Conservation (phyloP, 345 rosid species). For the Gynandropsis gynandra region DNA sequence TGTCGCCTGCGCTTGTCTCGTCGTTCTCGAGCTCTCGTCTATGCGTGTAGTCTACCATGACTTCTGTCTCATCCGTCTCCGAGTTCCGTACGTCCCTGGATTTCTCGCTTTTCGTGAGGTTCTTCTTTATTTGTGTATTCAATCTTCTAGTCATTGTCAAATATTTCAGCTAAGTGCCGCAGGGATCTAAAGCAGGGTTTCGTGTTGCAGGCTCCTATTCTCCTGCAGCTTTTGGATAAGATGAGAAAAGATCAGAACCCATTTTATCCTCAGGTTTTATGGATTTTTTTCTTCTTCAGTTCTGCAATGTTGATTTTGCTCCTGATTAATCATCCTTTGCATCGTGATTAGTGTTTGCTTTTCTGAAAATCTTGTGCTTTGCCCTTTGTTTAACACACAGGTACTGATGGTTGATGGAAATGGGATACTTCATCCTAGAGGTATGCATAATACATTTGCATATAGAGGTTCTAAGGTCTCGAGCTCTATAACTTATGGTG, state of each 20-base stretch:
- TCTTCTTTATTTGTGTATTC: background rate
- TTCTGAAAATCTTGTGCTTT: slow-evolving; percentile 19
- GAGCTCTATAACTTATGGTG: slow-evolving; percentile 13
- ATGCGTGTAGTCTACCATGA: slow-evolving; percentile 48
- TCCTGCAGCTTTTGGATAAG: slow-evolving; percentile 51
- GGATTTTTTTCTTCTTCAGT: background rate
- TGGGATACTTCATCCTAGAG: slow-evolving; percentile 93
- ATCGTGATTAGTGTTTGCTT: background rate
- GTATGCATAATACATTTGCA: slow-evolving; percentile 29
- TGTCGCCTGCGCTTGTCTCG: slow-evolving; percentile 64
- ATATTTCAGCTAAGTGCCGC: slow-evolving; percentile 11
- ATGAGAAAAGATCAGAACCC: slow-evolving; percentile 43
- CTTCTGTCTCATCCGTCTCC: slow-evolving; percentile 35
- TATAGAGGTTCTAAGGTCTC: background rate
- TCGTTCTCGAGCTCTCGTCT: slow-evolving; percentile 52
- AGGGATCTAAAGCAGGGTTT: slow-evolving; percentile 2
- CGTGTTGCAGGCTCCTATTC: slow-evolving; percentile 59
- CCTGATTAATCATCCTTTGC: slow-evolving; percentile 5
- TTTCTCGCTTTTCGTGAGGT: slow-evolving; percentile 96
- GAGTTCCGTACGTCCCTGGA: slow-evolving; percentile 70
- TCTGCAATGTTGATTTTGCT: slow-evolving; percentile 12
- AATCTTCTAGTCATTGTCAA: slow-evolving; percentile 2
- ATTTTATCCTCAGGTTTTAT: slow-evolving; percentile 65
- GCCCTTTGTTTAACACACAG: slow-evolving; percentile 34
- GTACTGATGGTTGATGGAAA: slow-evolving; percentile 85